These are phyloP conservation scores for Cyclospora cayetanensis DNA, from an alignment of 169 alveolate genomes.

Conservation along the genomic window DNA sequence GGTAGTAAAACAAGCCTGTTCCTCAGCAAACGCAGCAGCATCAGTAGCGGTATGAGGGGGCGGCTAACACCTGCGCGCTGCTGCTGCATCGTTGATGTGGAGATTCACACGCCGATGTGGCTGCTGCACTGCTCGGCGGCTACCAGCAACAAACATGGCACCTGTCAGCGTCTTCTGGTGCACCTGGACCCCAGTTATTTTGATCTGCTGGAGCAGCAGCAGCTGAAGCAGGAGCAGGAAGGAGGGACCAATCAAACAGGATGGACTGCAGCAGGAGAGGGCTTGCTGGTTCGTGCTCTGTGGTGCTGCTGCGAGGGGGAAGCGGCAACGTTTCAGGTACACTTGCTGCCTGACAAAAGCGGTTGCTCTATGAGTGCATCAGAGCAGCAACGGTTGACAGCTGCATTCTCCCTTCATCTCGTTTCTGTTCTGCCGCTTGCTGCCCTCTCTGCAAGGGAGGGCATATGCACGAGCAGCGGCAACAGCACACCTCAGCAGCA, in stretches of 20 bases:
- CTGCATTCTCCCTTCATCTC: slow-evolving; percentile 17
- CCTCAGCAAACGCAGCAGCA: slow-evolving; percentile 26
- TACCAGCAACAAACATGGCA: slow-evolving; percentile 21
- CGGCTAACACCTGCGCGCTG: slow-evolving; percentile 36
- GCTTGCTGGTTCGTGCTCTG: slow-evolving; percentile 39
- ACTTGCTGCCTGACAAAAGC: background rate
- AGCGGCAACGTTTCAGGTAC: slow-evolving; percentile 49
- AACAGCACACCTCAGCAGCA: background rate
- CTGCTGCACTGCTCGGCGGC: slow-evolving; percentile 22
- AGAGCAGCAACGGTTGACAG: background rate
- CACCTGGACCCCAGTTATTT: slow-evolving; percentile 26
- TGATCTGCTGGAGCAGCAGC: slow-evolving; percentile 13
- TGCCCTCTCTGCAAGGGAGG: background rate
- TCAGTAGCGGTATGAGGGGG: background rate
- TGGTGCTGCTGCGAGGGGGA: slow-evolving; percentile 56
- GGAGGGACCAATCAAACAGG: background rate
- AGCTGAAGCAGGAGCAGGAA: too few relatives aligned
- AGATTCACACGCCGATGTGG: slow-evolving; percentile 28
- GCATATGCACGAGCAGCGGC: background rate
- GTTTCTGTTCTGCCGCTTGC: slow-evolving; percentile 29
- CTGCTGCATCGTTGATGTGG: slow-evolving; percentile 53
- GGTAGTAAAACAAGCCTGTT: slow-evolving; percentile 19
- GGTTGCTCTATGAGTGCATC: background rate
- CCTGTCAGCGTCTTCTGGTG: slow-evolving; percentile 43
- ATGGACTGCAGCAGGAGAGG: slow-evolving; percentile 60